These are phyloP conservation scores for Sequoia sempervirens DNA, from an alignment of 75 land plant species.

Conservation along the genomic window DNA sequence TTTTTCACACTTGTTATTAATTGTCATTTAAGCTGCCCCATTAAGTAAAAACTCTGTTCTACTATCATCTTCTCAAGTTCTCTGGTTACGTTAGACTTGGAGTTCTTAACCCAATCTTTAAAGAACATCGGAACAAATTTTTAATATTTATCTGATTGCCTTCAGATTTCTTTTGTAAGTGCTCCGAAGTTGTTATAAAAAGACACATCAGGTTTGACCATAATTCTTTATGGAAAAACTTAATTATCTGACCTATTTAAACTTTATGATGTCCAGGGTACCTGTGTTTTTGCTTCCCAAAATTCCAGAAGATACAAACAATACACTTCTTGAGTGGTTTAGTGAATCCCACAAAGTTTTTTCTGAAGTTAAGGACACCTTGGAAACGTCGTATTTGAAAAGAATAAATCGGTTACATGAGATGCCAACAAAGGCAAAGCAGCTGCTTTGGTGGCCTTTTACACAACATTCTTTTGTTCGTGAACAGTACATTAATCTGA, in stretches of 20 bases:
- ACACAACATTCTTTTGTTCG: constrained; percentile 88
- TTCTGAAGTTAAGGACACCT: constrained; percentile 42
- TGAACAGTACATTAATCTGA: constrained; percentile 60
- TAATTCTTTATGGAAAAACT: not conserved
- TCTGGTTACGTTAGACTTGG: not conserved
- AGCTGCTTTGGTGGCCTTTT: constrained; percentile 94
- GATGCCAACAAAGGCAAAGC: constrained; percentile 66
- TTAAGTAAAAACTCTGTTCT: not conserved
- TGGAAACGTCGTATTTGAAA: constrained; percentile 36
- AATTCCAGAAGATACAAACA: constrained; percentile 59
- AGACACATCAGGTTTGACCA: not conserved
- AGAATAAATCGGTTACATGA: constrained; percentile 57
- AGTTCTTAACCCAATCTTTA: not conserved
- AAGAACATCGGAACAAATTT: not conserved
- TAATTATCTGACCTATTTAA: constrained; percentile 2
- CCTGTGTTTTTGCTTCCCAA: constrained; percentile 76
- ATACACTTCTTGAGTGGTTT: constrained; percentile 75
- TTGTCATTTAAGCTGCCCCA: not conserved
- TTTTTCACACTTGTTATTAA: not conserved
- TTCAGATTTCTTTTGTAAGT: not conserved
- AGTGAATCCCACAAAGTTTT: constrained; percentile 46
- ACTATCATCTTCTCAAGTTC: not conserved
- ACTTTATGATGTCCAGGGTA: constrained; percentile 33
- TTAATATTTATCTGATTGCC: not conserved
- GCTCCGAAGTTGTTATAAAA: not conserved